Base-by-base conservation (phyloP, 2,329 filamentous ascomycete species). In the Hymenoscyphus linearis region DNA sequence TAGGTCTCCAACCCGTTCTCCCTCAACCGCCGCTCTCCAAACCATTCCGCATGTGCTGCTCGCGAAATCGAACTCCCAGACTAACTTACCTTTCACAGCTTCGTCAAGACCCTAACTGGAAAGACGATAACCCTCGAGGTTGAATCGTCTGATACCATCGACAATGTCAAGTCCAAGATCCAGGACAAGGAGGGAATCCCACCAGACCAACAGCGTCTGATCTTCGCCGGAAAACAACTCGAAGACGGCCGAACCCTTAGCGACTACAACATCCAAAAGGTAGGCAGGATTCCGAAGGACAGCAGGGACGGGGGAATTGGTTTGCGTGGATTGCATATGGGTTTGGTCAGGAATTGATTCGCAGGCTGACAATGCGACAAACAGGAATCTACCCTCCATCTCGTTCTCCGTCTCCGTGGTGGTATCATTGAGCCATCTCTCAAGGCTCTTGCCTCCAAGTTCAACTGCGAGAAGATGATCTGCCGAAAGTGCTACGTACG, bases 391-490 rank as follows among this genome's bases (percentile, higher is more conserved):
- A 98, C 93, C 71, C 93, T 98, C 74, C 93, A 98, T 84, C 82
- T 98, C 76, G 93, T 98, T 77, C 93, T 98, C 81, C 93, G 93
- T 84, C 93, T 98, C 74, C 93, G 93, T 85, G 93, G 93, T 85
- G 93, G 93, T 85, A 93, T 98, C 85, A 97, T 96, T 76, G 93
- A 98, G 87, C 95, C 95, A 74, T 97, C 93, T 75, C 88, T 98
- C 75, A 98, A 98, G 89, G 93, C 91, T 72, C 88, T 98, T 69
- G 93, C 93, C 77, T 93, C 89, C 85, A 97, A 97, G 87, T 98
- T 96, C 88, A 98, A 99, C 89, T 98, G 93, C 90, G 95, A 98
- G 73, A 97, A 97, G 89, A 93, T 93, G 89, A 96, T 98, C 82
- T 98, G 95, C 91, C 93, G 95, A 86, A 98, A 99, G 90, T 99